These are phyloP conservation scores for Diaporthe capsici DNA, from an alignment of 2,329 filamentous ascomycete species.

Conservation along the genomic window DNA sequence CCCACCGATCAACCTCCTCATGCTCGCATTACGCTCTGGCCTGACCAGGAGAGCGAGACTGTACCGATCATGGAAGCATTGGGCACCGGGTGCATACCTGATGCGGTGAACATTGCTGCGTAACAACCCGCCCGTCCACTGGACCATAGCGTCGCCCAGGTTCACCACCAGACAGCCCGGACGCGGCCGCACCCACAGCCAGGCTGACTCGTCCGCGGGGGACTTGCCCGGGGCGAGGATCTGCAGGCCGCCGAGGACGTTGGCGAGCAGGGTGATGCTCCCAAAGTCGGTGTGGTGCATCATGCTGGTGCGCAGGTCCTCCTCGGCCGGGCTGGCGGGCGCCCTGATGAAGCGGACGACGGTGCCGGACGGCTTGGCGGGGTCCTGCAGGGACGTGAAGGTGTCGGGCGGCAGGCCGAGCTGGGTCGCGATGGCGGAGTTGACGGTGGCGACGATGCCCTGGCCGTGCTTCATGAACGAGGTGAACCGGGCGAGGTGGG, in stretches of 20 bases:
- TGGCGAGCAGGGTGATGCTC: conserved; percentile 53
- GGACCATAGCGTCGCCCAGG: conserved; percentile 43
- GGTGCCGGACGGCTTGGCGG: conserved; percentile 47
- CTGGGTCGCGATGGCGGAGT: conserved; percentile 45
- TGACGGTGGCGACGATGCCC: conserved; percentile 43
- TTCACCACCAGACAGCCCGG: conserved; percentile 47
- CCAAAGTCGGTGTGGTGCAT: conserved; percentile 55
- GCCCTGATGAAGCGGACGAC: conserved; percentile 44
- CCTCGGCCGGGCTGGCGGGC: conserved; percentile 40
- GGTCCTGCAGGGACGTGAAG: conserved; percentile 45
- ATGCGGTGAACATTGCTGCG: conserved; percentile 48
- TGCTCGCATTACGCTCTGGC: conserved; percentile 30
- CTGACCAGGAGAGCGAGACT: conserved; percentile 33
- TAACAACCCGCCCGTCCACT: conserved; percentile 45
- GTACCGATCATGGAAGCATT: conserved; percentile 14
- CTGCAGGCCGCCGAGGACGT: conserved; percentile 54
- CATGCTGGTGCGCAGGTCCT: conserved; percentile 46
- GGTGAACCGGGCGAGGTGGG: conserved; percentile 31
- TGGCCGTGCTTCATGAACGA: conserved; percentile 42
- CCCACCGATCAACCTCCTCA: neutral
- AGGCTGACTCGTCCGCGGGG: conserved; percentile 40
- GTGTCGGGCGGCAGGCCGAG: conserved; percentile 47
- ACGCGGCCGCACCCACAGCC: conserved; percentile 45
- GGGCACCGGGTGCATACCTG: conserved; percentile 32
- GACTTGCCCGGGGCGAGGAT: conserved; percentile 47